Evolutionary conservation across 2,329 filamentous ascomycete species (phyloP).

Genomic region (Phoma herbarum): DNA sequence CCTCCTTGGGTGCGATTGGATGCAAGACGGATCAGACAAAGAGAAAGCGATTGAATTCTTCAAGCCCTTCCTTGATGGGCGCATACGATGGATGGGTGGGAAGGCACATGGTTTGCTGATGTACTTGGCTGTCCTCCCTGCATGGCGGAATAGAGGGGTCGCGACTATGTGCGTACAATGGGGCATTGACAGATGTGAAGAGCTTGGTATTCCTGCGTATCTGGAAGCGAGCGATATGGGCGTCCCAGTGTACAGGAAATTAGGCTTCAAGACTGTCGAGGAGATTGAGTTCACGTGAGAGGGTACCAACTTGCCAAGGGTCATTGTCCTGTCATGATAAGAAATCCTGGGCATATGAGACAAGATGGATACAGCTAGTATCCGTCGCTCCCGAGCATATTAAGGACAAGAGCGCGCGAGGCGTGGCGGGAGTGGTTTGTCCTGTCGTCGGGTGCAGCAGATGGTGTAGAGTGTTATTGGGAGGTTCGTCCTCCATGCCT

Average conservation of each 20-base stretch:
- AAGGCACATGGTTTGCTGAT: background rate
- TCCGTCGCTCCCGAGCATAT: background rate
- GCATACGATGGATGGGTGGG: background rate
- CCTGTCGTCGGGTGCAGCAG: too few species aligned
- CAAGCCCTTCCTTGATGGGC: background rate
- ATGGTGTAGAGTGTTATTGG: background rate
- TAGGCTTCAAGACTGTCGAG: background rate
- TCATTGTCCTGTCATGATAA: background rate
- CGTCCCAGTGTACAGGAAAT: background rate
- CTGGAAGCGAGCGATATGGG: background rate
- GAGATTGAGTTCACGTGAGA: background rate
- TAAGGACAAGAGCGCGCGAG: background rate
- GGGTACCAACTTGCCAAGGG: background rate
- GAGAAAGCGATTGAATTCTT: background rate
- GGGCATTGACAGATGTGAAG: background rate
- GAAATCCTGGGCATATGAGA: background rate
- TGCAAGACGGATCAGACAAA: background rate
- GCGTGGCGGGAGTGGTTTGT: too few species aligned
- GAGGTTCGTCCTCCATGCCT: background rate
- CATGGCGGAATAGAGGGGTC: background rate
- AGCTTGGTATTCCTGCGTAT: background rate
- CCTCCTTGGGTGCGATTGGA: background rate
- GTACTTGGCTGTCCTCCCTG: background rate
- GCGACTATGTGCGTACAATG: background rate
- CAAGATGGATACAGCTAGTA: background rate